These are phyloP conservation scores for Potentilla sterilis DNA, from an alignment of 306 rosid species.

Conservation along the genomic window DNA sequence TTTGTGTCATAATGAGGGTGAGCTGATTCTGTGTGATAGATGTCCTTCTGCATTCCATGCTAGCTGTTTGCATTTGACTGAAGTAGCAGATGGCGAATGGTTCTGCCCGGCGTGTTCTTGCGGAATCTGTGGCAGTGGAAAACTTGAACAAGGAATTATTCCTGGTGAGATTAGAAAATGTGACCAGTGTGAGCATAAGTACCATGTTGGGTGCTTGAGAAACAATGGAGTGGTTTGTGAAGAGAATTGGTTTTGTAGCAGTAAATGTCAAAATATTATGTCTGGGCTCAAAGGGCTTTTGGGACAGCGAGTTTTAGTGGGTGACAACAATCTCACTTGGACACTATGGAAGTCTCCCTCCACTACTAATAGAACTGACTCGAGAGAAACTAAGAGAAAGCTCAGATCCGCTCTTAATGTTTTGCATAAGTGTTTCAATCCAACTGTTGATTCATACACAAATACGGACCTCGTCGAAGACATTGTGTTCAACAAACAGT, in stretches of 20 bases:
- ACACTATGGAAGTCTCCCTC: constrained; percentile 39
- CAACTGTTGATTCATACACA: constrained; percentile 20
- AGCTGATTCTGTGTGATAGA: constrained; percentile 46
- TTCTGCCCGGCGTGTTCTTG: constrained; percentile 65
- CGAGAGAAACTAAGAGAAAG: constrained; percentile 28
- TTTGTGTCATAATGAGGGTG: constrained; percentile 25
- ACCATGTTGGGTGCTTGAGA: constrained; percentile 48
- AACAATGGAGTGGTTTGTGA: neutral
- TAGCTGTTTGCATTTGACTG: constrained; percentile 38
- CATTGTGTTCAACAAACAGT: constrained; percentile 40
- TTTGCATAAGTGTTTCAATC: constrained; percentile 54
- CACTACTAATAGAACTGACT: neutral
- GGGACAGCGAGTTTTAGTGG: constrained; percentile 39
- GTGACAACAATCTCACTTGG: constrained; percentile 39
- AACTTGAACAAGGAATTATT: constrained; percentile 11
- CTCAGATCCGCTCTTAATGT: constrained; percentile 38
- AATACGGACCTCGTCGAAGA: constrained; percentile 39
- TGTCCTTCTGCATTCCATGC: constrained; percentile 64
- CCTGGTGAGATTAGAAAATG: constrained; percentile 29
- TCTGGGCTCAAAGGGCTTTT: constrained; percentile 34
- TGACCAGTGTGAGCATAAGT: constrained; percentile 48
- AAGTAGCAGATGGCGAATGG: constrained; percentile 55
- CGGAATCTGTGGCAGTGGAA: constrained; percentile 34
- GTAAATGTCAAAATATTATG: constrained; percentile 36
- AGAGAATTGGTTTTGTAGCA: constrained; percentile 47